A percentile compares a stretch with the other conserved stretches of the same genome.
phyloP scores from a whole-genome alignment of 257 asterid genomes.

The Agastache rugosa region DNA sequence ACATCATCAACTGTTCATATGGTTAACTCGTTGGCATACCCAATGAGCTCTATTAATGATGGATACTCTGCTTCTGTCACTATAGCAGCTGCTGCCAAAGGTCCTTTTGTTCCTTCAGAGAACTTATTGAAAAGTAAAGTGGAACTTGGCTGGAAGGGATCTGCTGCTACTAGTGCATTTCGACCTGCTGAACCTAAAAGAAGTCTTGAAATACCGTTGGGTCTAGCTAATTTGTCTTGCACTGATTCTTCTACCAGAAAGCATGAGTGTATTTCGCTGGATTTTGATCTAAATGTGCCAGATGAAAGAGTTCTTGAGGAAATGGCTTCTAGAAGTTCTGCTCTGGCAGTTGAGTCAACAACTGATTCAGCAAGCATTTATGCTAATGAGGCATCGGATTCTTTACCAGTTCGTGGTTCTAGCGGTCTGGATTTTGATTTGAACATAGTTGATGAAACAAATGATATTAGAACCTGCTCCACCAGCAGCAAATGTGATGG shows the following conservation, averaged over 20 bases:
- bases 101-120: conserved; percentile 82
- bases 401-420: conserved; percentile 37
- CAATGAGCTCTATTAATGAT: conserved; percentile 45
- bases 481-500: conserved; percentile 40
- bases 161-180: conserved; percentile 97
- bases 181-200: conserved; percentile 97
- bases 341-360: conserved; percentile 28
- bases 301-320: conserved; percentile 61
- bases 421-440: conserved; percentile 62
- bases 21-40: conserved; percentile 41
- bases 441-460: conserved; percentile 55
- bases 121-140: conserved; percentile 74
- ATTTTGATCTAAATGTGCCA: conserved; percentile 61
- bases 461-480: conserved; percentile 46
- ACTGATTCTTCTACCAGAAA: conserved; percentile 55
- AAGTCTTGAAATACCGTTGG: conserved; percentile 42
- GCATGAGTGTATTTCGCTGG: conserved; percentile 46
- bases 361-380: conserved; percentile 6
- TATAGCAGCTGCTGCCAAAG: conserved; percentile 88
- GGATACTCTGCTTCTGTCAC: conserved; percentile 68
- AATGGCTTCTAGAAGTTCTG: conserved; percentile 46
- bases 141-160: conserved; percentile 93
- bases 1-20: conserved; percentile 33
- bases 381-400: conserved; percentile 14
- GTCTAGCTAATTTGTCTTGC: conserved; percentile 32